Evolutionary conservation across 495 filamentous ascomycete species (phyloP), one percentile per base, ranked within the genome.

Genomic region (Aspergillus avenaceus): DNA sequence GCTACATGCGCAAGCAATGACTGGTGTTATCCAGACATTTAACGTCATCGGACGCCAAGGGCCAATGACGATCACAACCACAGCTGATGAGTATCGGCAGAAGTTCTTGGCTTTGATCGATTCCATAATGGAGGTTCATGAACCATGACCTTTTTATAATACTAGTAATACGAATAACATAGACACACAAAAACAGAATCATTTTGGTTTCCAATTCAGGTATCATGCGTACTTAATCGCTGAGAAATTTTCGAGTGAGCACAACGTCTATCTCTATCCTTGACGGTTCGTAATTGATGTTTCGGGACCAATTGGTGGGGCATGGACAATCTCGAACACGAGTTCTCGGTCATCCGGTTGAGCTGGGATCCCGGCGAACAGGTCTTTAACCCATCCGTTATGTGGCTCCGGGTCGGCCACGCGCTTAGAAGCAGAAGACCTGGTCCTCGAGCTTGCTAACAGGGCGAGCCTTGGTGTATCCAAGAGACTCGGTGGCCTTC

Each of bases 381-480:
- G 16, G 2, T 11, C 4, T 11, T 13, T 18, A 38, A 19, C 12
- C 14, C 21, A 19, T 38, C 34, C 11, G 34, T 16, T 18, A 21
- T 6, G 12, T 38, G 8, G n/a, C n/a, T n/a, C 8, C 28, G 21
- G 21, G 21, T 38, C 4, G 16, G 6, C 16, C 23, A 4, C 14
- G n/a, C 34, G 26, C 56, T 75, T 89, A 96, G 78, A 98, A 97
- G 69, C 90, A 92, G 78, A 98, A 98, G 58, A 98, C 90, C 70
- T 97, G 92, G 69, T 98, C 92, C 65, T 89, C 86, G 38, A 97
- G 78, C 82, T 96, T 97, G 84, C 91, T 97, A 58, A 97, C 91
- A 25, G 91, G 88, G 47, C 82, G 82, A 26, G 93, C 84, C 80
- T 96, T 96, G 65, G 86, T 79, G 76, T 87, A 98, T 45, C 93